These are phyloP conservation scores for Pythium chondricola DNA, from an alignment of 352 stramenopile species.

Conservation along the genomic window DNA sequence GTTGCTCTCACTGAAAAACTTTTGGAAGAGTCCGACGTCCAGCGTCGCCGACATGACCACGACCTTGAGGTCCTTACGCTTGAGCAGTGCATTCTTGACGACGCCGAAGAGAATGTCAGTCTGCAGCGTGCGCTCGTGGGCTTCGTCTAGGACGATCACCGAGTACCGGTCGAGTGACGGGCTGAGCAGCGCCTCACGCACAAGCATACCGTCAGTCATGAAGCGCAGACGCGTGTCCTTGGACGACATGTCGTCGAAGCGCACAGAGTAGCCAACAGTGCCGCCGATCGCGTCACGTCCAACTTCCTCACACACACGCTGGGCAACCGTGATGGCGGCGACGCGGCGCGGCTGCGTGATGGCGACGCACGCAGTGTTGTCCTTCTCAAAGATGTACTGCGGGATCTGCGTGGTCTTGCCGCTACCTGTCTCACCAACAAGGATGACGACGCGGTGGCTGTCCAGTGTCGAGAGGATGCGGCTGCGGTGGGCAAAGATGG, in stretches of 20 bases:
- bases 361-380: slow-evolving; percentile 42
- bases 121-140: slow-evolving; percentile 81
- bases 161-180: slow-evolving; percentile 74
- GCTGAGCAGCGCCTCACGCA: slow-evolving; percentile 81
- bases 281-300: slow-evolving; percentile 40
- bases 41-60: slow-evolving; percentile 99
- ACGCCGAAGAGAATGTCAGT: slow-evolving; percentile 90
- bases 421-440: slow-evolving; percentile 86
- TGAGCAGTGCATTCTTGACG: slow-evolving; percentile 76
- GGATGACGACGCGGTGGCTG: slow-evolving; percentile 73
- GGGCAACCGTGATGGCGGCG: slow-evolving; percentile 77
- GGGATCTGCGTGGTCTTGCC: slow-evolving; percentile 90
- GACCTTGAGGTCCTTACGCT: slow-evolving; percentile 87
- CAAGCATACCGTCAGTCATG: slow-evolving; percentile 89
- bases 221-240: slow-evolving; percentile 92
- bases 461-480: slow-evolving; percentile 61
- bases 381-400: slow-evolving; percentile 79
- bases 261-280: slow-evolving; percentile 89
- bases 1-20: slow-evolving; percentile 90
- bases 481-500: slow-evolving; percentile 66
- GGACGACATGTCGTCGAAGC: slow-evolving; percentile 91
- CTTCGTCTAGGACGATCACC: slow-evolving; percentile 84
- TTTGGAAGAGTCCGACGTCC: slow-evolving; percentile 90
- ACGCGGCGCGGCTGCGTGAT: slow-evolving; percentile 82
- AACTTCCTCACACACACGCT: slow-evolving; percentile 70